Conservation (phyloP, 2,329 filamentous ascomycete genomes). For the Basipetospora chlamydospora region DNA sequence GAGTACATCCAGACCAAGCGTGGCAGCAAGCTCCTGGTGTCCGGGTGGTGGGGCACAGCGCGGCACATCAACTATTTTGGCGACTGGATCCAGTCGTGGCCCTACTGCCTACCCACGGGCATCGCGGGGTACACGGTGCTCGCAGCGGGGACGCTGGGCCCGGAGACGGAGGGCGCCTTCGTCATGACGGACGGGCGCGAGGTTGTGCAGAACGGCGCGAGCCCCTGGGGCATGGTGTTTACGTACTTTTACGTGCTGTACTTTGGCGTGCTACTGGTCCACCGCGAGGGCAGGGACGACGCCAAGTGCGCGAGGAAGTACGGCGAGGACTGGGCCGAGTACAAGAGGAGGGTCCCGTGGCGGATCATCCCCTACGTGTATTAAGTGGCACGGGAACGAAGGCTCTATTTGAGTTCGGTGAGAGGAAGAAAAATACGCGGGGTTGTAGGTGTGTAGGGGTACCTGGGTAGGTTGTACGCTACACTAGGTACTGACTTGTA, state of each 20-base stretch:
- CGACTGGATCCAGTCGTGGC: slow-evolving; percentile 89
- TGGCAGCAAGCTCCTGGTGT: slow-evolving; percentile 66
- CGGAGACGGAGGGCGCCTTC: slow-evolving; percentile 39
- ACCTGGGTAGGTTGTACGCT: too few relatives aligned
- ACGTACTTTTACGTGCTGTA: slow-evolving; percentile 94
- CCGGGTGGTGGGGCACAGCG: slow-evolving; percentile 86
- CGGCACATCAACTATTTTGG: slow-evolving; percentile 94
- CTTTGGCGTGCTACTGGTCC: slow-evolving; percentile 74
- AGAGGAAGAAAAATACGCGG: too few relatives aligned
- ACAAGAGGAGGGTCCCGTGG: slow-evolving; percentile 68
- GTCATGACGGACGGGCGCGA: slow-evolving; percentile 46
- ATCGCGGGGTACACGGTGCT: slow-evolving; percentile 68
- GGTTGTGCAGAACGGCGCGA: slow-evolving; percentile 56
- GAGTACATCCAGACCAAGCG: slow-evolving; percentile 73
- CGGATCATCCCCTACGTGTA: slow-evolving; percentile 79
- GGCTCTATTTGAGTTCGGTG: not conserved
- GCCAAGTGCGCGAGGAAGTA: slow-evolving; percentile 88
- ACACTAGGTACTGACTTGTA: too few relatives aligned
- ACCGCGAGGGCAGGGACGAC: slow-evolving; percentile 77
- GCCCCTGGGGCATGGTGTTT: slow-evolving; percentile 72
- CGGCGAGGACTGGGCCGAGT: slow-evolving; percentile 80
- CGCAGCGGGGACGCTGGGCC: slow-evolving; percentile 30
- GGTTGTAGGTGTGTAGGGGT: too few relatives aligned
- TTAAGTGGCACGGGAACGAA: slow-evolving; percentile 22
- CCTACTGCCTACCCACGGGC: slow-evolving; percentile 76